These are phyloP conservation scores for Aspergillus kassunensis DNA, from an alignment of 495 filamentous ascomycete genomes.

Conservation along the genomic window DNA sequence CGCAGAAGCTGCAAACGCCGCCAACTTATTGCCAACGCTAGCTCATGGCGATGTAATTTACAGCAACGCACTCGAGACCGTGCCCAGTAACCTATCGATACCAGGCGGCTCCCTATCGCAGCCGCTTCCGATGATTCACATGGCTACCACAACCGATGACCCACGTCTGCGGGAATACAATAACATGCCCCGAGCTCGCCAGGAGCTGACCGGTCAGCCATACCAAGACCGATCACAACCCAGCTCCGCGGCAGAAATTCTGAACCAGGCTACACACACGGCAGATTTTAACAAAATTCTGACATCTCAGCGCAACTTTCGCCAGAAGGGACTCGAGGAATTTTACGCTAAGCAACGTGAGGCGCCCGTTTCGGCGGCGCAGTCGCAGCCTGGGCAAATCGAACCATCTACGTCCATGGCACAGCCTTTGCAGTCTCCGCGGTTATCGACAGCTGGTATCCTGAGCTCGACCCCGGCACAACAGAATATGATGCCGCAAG, in stretches of 20 bases:
- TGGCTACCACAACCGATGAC: conserved; percentile 72
- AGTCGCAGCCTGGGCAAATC: conserved; percentile 47
- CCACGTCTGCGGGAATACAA: conserved; percentile 76
- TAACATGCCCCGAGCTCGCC: conserved; percentile 76
- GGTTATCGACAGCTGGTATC: conserved; percentile 35
- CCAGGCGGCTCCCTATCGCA: conserved; percentile 56
- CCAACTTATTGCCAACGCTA: conserved; percentile 50
- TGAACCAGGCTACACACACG: conserved; percentile 82
- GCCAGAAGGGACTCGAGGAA: conserved; percentile 70
- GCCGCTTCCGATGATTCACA: conserved; percentile 81
- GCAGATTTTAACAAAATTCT: conserved; percentile 87
- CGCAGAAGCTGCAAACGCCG: conserved; percentile 41
- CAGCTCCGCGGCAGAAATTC: conserved; percentile 74
- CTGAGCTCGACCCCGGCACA: conserved; percentile 37
- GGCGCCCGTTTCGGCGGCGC: conserved; percentile 52
- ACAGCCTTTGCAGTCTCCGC: conserved; percentile 43
- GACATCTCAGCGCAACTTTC: conserved; percentile 67
- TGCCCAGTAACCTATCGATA: conserved; percentile 66
- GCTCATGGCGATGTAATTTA: conserved; percentile 77
- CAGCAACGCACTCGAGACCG: conserved; percentile 63
- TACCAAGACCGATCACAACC: conserved; percentile 85
- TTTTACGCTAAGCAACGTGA: conserved; percentile 78
- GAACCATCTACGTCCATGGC: conserved; percentile 46
- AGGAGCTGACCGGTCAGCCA: conserved; percentile 82
- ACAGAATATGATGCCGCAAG: conserved; percentile 31